Evolutionary conservation across 805 yeast genomes (phyloP).

Genomic region (Monosporozyma solicola): DNA sequence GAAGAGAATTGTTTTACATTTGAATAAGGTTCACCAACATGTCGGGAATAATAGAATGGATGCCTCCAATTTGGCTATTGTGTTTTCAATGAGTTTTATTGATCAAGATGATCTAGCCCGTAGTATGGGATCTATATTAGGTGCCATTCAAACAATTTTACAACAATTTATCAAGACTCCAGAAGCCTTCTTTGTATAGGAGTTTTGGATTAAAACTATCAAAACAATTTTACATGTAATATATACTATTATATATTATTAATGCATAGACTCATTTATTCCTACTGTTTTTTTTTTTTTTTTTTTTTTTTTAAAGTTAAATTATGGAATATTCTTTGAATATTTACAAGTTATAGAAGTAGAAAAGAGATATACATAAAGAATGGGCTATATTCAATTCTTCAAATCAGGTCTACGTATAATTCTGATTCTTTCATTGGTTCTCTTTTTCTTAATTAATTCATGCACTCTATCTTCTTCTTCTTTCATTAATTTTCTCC

Average conservation of each 20-base stretch:
- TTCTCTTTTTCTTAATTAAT: conserved; percentile 26
- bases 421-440: conserved; percentile 23
- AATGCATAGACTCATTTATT: background rate
- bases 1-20: conserved; percentile 58
- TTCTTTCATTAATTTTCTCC: conserved; percentile 30
- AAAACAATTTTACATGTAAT: background rate
- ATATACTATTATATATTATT: background rate
- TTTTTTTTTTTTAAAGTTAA: too few species aligned
- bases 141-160: conserved; percentile 45
- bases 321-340: background rate
- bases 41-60: conserved; percentile 76
- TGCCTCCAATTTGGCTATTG: conserved; percentile 82
- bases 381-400: conserved; percentile 1
- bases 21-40: conserved; percentile 57
- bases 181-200: conserved; percentile 20
- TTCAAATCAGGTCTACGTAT: conserved; percentile 21
- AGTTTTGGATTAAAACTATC: background rate
- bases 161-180: conserved; percentile 40
- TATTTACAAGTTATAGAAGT: conserved; percentile 5
- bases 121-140: conserved; percentile 43
- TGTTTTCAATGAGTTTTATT: conserved; percentile 60
- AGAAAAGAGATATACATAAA: background rate
- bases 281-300: background rate
- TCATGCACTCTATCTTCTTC: conserved; percentile 28
- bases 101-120: conserved; percentile 35